Percentiles rank a stretch among this genome's conserved stretches.
phyloP scores from a whole-genome alignment of 23 red algal species.

The Gracilaria vermiculophylla region DNA sequence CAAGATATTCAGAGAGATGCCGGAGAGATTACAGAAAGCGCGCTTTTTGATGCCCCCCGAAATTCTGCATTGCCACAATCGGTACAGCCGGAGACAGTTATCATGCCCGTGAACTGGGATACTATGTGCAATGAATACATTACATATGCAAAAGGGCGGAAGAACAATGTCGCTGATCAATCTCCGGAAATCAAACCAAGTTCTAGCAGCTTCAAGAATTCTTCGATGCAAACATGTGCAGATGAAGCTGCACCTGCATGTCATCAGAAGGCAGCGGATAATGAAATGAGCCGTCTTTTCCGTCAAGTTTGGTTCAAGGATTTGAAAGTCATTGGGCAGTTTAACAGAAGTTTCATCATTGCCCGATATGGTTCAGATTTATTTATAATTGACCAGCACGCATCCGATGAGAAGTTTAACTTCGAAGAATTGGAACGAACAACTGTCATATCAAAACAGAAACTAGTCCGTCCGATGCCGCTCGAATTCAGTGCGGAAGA shows the following conservation, averaged over 20 bases:
- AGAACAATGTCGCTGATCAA: background rate
- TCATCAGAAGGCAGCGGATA: slow-evolving; percentile 42
- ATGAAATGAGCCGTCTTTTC: slow-evolving; percentile 69
- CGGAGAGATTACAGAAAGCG: background rate
- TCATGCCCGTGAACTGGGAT: background rate
- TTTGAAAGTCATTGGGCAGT: slow-evolving; percentile 87
- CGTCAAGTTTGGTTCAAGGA: slow-evolving; percentile 74
- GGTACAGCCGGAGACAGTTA: background rate
- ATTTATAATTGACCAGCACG: slow-evolving; percentile 98
- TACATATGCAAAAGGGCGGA: background rate
- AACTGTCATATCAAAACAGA: slow-evolving; percentile 51
- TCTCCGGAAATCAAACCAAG: background rate
- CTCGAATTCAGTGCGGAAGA: slow-evolving; percentile 80
- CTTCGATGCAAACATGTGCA: background rate
- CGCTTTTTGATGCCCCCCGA: background rate
- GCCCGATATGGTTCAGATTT: slow-evolving; percentile 48
- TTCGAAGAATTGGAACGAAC: slow-evolving; percentile 70
- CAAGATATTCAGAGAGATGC: background rate
- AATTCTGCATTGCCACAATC: background rate
- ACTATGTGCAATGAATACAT: background rate
- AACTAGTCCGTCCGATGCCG: slow-evolving; percentile 46
- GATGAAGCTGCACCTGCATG: background rate
- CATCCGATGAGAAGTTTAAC: slow-evolving; percentile 95
- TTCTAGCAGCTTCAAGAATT: background rate
- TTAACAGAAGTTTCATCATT: slow-evolving; percentile 92